Evolutionary conservation across 805 yeast genomes (phyloP).

Genomic region (Saturnispora hagleri): DNA sequence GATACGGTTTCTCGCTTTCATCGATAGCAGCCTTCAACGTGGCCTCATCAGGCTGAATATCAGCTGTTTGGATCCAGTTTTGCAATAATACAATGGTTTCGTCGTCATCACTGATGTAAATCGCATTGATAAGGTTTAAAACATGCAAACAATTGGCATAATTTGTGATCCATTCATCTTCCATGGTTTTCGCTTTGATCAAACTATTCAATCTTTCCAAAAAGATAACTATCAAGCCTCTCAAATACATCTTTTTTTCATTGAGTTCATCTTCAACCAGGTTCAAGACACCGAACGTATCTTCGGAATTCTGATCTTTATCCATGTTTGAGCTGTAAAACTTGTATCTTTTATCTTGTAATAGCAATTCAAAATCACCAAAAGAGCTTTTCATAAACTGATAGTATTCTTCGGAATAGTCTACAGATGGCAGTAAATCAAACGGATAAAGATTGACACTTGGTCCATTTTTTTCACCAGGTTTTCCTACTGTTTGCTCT

Average conservation of each 20-base stretch:
- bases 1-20: conserved; percentile 34
- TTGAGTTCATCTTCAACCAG: conserved; percentile 28
- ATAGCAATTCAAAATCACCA: conserved; percentile 42
- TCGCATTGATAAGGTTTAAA: conserved; percentile 48
- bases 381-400: conserved; percentile 43
- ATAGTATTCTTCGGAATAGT: conserved; percentile 33
- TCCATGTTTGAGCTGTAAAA: conserved; percentile 16
- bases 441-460: conserved; percentile 37
- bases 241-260: conserved; percentile 31
- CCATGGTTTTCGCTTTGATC: conserved; percentile 22
- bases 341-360: conserved; percentile 35
- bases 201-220: conserved; percentile 26
- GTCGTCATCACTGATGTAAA: conserved; percentile 36
- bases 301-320: conserved; percentile 15
- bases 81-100: conserved; percentile 36
- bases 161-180: conserved; percentile 20
- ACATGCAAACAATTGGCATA: conserved; percentile 39
- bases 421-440: conserved; percentile 27
- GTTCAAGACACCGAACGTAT: conserved; percentile 25
- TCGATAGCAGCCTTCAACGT: conserved; percentile 37
- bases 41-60: conserved; percentile 53
- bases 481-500: background rate
- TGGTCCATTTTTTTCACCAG: conserved; percentile 17
- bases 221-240: conserved; percentile 17
- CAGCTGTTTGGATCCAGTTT: conserved; percentile 63